Percentiles rank a stretch among this genome's conserved stretches.
phyloP scores from a whole-genome alignment of 306 rosid genomes.

The Sechiopsis laciniata region DNA sequence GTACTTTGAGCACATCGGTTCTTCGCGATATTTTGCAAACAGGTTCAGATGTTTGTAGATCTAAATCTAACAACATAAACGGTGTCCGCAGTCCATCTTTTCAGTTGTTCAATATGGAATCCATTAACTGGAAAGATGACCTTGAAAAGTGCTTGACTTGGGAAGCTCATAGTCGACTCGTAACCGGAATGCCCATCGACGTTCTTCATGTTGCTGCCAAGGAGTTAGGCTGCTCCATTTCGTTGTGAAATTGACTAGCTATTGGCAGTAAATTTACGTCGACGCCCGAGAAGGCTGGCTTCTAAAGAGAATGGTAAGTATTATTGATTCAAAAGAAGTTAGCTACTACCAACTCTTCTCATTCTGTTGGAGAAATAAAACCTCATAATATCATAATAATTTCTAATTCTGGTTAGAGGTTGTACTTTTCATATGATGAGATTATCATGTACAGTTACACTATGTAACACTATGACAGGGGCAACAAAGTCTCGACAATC shows the following conservation, averaged over 20 bases:
- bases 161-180: slow-evolving; percentile 88
- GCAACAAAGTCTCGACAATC: slow-evolving; percentile 16
- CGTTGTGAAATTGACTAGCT: slow-evolving; percentile 36
- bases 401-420: not conserved
- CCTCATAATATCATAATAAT: slow-evolving; percentile 10
- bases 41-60: slow-evolving; percentile 43
- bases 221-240: slow-evolving; percentile 68
- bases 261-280: slow-evolving; percentile 3
- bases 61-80: slow-evolving; percentile 37
- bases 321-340: slow-evolving; percentile 9
- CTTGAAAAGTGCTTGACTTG: slow-evolving; percentile 74
- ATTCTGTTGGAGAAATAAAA: slow-evolving; percentile 10
- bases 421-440: slow-evolving; percentile 15
- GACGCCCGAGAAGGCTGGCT: not conserved
- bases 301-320: slow-evolving; percentile 9
- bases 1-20: slow-evolving; percentile 76
- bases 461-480: slow-evolving; percentile 8
- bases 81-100: slow-evolving; percentile 43
- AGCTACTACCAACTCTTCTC: not conserved
- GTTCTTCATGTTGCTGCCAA: slow-evolving; percentile 72
- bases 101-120: slow-evolving; percentile 47
- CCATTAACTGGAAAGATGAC: slow-evolving; percentile 73
- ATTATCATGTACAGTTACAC: slow-evolving; percentile 20
- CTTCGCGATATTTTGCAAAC: slow-evolving; percentile 76
- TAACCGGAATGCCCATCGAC: slow-evolving; percentile 54